Conservation (phyloP, 2,329 filamentous ascomycete genomes). For the Boeremia exigua region DNA sequence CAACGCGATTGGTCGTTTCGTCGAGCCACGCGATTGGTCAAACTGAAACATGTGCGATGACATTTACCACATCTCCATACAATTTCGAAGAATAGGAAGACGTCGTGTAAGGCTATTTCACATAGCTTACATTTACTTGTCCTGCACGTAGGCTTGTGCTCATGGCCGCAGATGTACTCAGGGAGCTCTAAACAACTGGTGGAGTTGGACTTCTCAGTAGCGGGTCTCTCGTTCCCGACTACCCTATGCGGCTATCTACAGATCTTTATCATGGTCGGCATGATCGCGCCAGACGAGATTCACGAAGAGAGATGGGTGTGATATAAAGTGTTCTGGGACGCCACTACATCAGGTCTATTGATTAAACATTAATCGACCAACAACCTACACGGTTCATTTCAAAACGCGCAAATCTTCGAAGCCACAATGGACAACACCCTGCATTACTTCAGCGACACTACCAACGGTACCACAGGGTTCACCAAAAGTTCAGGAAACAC, state of each 20-base stretch:
- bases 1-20: constrained; percentile 4
- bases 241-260: background rate
- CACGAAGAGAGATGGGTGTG: background rate
- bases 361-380: background rate
- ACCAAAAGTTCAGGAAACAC: background rate
- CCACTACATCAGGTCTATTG: background rate
- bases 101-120: no score
- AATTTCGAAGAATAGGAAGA: no score
- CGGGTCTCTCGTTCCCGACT: constrained; percentile 5
- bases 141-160: no score
- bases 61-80: no score
- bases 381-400: background rate
- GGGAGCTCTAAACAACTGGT: background rate
- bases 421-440: background rate
- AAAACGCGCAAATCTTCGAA: background rate
- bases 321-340: background rate
- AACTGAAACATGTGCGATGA: background rate
- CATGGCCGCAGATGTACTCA: no score
- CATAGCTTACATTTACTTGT: no score
- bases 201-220: background rate
- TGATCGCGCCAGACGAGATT: background rate
- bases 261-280: background rate
- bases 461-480: background rate
- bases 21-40: constrained; percentile 3
- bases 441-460: background rate